Percentiles rank a stretch among this genome's conserved stretches.
phyloP scores from a whole-genome alignment of 2,329 filamentous ascomycete species.

The Sporothrix phasma region DNA sequence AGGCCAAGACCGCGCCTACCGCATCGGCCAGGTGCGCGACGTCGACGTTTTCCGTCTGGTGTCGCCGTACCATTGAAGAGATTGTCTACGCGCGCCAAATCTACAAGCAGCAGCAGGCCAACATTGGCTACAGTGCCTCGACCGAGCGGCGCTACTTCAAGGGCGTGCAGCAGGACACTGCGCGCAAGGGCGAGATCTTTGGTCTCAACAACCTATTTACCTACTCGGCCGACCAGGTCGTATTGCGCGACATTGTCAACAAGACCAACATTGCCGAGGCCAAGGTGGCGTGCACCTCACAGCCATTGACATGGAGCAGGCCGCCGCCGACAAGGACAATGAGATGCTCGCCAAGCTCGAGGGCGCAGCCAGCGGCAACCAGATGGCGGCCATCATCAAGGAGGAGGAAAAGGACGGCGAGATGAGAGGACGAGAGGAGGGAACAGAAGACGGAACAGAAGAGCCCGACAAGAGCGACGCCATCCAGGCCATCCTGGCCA shows the following conservation, averaged over 20 bases:
- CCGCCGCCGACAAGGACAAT: slow-evolving; percentile 42
- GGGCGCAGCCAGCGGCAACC: slow-evolving; percentile 51
- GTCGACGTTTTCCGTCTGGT: slow-evolving; percentile 93
- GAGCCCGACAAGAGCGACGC: slow-evolving; percentile 51
- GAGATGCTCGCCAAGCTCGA: slow-evolving; percentile 36
- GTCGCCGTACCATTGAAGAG: slow-evolving; percentile 87
- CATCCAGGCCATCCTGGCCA: slow-evolving; percentile 77
- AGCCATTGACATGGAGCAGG: slow-evolving; percentile 62
- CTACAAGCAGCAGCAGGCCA: slow-evolving; percentile 98
- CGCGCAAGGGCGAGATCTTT: slow-evolving; percentile 87
- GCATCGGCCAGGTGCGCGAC: slow-evolving; percentile 84
- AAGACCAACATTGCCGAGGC: slow-evolving; percentile 96
- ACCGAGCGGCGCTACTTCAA: slow-evolving; percentile 91
- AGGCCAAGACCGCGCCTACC: slow-evolving; percentile 95
- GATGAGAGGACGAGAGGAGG: slow-evolving; percentile 17
- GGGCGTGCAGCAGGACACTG: slow-evolving; percentile 75
- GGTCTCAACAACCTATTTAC: slow-evolving; percentile 79
- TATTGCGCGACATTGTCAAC: slow-evolving; percentile 92
- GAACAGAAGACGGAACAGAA: slow-evolving; percentile 28
- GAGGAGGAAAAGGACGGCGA: slow-evolving; percentile 30
- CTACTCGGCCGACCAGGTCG: slow-evolving; percentile 66
- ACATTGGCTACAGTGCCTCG: slow-evolving; percentile 91
- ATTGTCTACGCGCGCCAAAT: slow-evolving; percentile 95
- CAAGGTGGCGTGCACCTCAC: slow-evolving; percentile 67
- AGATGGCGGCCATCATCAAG: slow-evolving; percentile 53